Percentiles rank a stretch among this genome's conserved stretches.
phyloP scores from a whole-genome alignment of 176 grass and related monocot genomes.

The Otatea glauca region DNA sequence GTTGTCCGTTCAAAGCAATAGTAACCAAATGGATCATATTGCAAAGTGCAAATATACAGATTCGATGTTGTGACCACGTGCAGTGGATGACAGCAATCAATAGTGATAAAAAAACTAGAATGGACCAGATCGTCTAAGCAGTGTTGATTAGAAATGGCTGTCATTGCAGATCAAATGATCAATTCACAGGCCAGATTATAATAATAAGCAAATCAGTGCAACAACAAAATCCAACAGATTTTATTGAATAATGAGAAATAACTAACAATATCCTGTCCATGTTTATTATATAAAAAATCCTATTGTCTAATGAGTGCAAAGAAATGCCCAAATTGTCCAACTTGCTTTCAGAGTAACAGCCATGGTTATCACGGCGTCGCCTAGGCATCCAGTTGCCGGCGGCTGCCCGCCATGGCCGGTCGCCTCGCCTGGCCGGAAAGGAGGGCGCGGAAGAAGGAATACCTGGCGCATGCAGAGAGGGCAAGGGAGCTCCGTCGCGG shows the following conservation, averaged over 20 bases:
- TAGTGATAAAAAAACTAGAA: background rate
- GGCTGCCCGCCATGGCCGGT: too few species aligned
- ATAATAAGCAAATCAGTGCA: background rate
- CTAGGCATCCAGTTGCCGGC: too few species aligned
- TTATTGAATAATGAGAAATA: background rate
- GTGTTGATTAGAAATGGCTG: background rate
- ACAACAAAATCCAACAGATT: slow-evolving; percentile 9
- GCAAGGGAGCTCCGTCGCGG: too few species aligned
- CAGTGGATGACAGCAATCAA: background rate
- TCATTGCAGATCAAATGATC: background rate
- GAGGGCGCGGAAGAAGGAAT: too few species aligned
- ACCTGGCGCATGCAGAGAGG: too few species aligned
- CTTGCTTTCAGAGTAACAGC: slow-evolving; percentile 30
- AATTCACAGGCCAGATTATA: background rate
- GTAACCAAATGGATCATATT: background rate
- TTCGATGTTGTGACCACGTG: background rate
- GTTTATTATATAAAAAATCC: background rate
- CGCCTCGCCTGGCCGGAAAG: too few species aligned
- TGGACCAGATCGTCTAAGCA: background rate
- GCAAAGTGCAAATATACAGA: slow-evolving; percentile 6
- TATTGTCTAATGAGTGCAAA: slow-evolving; percentile 5
- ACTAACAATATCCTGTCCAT: background rate
- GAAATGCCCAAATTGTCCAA: background rate
- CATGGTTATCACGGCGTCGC: too few species aligned
- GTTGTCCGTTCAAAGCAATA: slow-evolving; percentile 20